Evolutionary conservation across 768 basidiomycete species (phyloP).

Genomic region (Jaapia argillacea): DNA sequence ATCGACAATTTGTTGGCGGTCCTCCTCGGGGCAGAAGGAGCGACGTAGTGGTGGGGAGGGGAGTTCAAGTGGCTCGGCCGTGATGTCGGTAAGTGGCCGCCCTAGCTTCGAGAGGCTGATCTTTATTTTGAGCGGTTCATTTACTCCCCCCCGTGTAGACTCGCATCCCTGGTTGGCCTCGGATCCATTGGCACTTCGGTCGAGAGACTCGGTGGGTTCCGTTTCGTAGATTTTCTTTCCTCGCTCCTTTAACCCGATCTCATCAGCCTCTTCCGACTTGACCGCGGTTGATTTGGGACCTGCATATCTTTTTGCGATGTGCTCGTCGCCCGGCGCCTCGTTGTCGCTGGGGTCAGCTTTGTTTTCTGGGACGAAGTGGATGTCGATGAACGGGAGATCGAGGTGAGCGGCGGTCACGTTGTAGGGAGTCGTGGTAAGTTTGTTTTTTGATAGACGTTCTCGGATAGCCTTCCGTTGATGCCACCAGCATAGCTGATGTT

Average conservation of each 20-base stretch:
- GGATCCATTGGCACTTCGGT: neutral
- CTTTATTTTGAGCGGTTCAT: neutral
- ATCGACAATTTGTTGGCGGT: neutral
- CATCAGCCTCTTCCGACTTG: neutral
- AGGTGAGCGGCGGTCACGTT: neutral
- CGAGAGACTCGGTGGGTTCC: neutral
- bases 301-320: too few species aligned
- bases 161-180: too few species aligned
- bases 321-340: neutral
- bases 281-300: too few species aligned
- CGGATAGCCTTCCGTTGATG: constrained; percentile 5
- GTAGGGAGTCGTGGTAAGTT: constrained; percentile 9
- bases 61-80: too few species aligned
- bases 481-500: constrained; percentile 9
- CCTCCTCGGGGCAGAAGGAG: neutral
- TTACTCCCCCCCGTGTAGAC: neutral
- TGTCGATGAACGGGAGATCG: constrained; percentile 6
- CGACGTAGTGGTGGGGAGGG: too few species aligned
- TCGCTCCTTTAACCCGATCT: neutral
- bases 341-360: neutral
- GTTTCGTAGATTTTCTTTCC: neutral
- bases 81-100: neutral
- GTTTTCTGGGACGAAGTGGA: neutral
- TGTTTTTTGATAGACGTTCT: constrained; percentile 4
- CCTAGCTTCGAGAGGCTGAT: neutral